Conservation (phyloP, 192 early-diverging fungal genomes). For the Lobulomyces angularis region DNA sequence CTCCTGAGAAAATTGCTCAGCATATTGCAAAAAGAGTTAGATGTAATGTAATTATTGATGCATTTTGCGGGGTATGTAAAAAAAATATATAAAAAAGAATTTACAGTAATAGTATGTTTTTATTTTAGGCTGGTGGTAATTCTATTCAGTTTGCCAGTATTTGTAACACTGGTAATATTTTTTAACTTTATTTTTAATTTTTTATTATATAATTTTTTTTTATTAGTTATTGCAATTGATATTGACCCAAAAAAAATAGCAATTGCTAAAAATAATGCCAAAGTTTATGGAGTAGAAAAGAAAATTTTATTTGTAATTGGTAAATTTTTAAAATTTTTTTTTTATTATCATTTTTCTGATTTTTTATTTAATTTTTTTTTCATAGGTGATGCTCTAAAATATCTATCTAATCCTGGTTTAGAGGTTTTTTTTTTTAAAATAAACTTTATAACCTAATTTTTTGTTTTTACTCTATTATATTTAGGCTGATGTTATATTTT, state of each 20-base stretch:
- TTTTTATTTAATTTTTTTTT: too few relatives aligned
- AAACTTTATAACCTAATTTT: slow-evolving; percentile 2
- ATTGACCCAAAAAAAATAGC: slow-evolving; percentile 64
- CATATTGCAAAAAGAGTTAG: slow-evolving; percentile 62
- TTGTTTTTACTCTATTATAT: slow-evolving; percentile 6
- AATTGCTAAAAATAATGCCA: slow-evolving; percentile 77
- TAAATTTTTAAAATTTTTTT: slow-evolving; percentile 69
- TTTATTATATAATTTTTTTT: slow-evolving; percentile 6
- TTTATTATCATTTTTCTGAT: too few relatives aligned
- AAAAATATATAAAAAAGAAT: not conserved
- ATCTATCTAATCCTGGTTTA: too few relatives aligned
- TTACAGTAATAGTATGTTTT: slow-evolving; percentile 2
- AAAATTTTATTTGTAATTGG: slow-evolving; percentile 89
- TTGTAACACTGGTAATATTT: slow-evolving; percentile 52
- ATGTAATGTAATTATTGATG: slow-evolving; percentile 65
- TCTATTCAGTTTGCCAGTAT: slow-evolving; percentile 88
- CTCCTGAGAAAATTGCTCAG: slow-evolving; percentile 75
- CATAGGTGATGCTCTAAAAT: too few relatives aligned
- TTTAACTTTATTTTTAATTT: slow-evolving; percentile 11
- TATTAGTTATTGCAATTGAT: slow-evolving; percentile 79
- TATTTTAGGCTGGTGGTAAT: slow-evolving; percentile 63
- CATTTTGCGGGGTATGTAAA: slow-evolving; percentile 71
- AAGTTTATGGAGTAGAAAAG: slow-evolving; percentile 79
- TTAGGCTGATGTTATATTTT: slow-evolving; percentile 76
- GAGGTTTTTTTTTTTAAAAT: not conserved